Evolutionary conservation across 2,329 filamentous ascomycete species (phyloP).

Genomic region (Claviceps africana): DNA sequence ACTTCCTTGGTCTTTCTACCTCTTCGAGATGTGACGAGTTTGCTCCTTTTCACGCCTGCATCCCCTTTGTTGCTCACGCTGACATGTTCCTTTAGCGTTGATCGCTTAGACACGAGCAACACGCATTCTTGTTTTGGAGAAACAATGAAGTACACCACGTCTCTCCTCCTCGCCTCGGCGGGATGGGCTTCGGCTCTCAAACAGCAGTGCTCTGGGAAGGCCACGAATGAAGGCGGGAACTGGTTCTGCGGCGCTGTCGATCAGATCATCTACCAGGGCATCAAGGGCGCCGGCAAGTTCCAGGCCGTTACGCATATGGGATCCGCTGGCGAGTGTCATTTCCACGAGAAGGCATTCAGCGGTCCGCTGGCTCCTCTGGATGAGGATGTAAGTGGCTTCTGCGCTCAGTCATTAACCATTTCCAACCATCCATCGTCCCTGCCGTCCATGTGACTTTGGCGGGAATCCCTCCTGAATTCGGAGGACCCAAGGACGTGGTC

Average conservation of each 20-base stretch:
- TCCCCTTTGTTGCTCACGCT: neutral
- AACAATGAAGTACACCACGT: constrained; percentile 19
- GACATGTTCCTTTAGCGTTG: neutral
- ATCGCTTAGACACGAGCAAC: neutral
- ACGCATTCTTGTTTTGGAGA: neutral
- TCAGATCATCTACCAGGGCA: constrained; percentile 52
- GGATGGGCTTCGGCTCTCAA: constrained; percentile 17
- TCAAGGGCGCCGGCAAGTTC: constrained; percentile 48
- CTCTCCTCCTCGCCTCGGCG: constrained; percentile 15
- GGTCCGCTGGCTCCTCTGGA: constrained; percentile 54
- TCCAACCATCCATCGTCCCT: neutral
- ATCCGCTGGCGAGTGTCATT: constrained; percentile 37
- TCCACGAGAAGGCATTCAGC: constrained; percentile 35
- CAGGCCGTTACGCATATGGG: constrained; percentile 50
- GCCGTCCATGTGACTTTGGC: neutral
- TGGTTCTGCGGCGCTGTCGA: constrained; percentile 52
- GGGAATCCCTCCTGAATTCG: neutral
- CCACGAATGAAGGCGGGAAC: constrained; percentile 36
- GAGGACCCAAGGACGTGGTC: neutral
- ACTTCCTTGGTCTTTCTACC: neutral
- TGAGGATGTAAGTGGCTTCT: constrained; percentile 44
- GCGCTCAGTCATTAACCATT: too few species aligned
- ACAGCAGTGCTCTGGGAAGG: constrained; percentile 21
- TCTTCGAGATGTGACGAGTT: neutral
- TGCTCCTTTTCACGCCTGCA: neutral